Conservation (phyloP, 1,139 yeast species). For the Pichia cactophila region DNA sequence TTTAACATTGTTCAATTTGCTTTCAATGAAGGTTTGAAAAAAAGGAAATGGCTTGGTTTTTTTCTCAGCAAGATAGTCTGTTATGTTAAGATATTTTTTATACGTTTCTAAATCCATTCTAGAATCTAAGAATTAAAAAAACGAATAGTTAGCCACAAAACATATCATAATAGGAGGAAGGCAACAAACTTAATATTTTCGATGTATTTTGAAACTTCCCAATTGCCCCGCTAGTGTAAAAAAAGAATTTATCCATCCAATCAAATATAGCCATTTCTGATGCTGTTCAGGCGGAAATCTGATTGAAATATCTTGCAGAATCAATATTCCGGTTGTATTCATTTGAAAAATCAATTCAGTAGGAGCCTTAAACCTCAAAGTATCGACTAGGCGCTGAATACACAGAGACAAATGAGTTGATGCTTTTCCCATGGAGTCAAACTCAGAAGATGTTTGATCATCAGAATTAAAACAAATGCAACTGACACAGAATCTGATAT, state of each 20-base stretch:
- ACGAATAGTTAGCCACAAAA: neutral
- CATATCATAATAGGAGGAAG: neutral
- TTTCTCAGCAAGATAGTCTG: neutral
- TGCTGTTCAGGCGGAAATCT: neutral
- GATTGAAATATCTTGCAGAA: neutral
- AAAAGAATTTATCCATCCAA: neutral
- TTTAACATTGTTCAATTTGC: neutral
- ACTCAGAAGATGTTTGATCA: slow-evolving; percentile 5
- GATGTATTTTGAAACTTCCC: neutral
- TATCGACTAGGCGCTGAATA: neutral
- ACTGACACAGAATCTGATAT: neutral
- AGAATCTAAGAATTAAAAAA: too few species aligned
- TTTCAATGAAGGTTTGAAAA: slow-evolving; percentile 6
- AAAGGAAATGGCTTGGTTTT: neutral
- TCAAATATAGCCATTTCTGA: neutral
- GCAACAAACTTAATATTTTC: neutral
- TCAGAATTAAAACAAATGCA: neutral
- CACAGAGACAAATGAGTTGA: neutral
- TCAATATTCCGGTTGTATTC: neutral
- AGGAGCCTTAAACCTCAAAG: neutral
- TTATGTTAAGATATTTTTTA: too few species aligned
- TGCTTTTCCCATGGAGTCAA: neutral
- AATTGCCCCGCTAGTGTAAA: neutral
- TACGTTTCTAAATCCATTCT: neutral
- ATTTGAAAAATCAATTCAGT: neutral